A percentile compares a stretch with the other conserved stretches of the same genome.
Evolutionary conservation across 148 eudicot genomes (phyloP).

Genomic region (Chenopodium album): DNA sequence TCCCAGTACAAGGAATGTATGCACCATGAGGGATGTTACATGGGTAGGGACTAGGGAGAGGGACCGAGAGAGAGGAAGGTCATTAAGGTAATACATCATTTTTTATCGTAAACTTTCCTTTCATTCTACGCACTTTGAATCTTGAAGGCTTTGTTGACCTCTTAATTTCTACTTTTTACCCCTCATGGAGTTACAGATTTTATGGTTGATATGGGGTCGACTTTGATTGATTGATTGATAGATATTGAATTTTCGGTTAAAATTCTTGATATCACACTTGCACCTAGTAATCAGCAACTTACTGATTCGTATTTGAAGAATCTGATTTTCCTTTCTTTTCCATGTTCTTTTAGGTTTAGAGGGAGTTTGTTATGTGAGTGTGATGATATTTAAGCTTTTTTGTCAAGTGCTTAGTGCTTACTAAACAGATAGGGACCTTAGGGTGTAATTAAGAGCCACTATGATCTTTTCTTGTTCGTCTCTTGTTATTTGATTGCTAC

Average conservation of each 20-base stretch:
- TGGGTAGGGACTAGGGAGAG: not conserved
- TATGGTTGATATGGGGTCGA: too few relatives aligned
- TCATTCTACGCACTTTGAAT: not conserved
- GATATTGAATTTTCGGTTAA: too few relatives aligned
- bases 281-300: not conserved
- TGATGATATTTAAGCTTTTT: not conserved
- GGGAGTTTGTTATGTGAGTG: not conserved
- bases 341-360: not conserved
- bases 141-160: not conserved
- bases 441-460: not conserved
- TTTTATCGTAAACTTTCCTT: not conserved
- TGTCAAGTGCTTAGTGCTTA: not conserved
- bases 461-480: not conserved
- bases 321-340: not conserved
- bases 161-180: not conserved
- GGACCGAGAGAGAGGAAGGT: not conserved
- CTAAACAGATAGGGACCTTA: not conserved
- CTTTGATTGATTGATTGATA: too few relatives aligned
- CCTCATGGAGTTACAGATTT: too few relatives aligned
- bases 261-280: not conserved
- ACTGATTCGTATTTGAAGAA: not conserved
- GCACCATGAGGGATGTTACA: not conserved
- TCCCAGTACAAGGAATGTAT: not conserved
- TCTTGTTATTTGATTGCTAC: not conserved
- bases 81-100: not conserved